These are phyloP conservation scores for Ophiostoma angusticollis DNA, from an alignment of 2,329 filamentous ascomycete genomes.

Conservation along the genomic window DNA sequence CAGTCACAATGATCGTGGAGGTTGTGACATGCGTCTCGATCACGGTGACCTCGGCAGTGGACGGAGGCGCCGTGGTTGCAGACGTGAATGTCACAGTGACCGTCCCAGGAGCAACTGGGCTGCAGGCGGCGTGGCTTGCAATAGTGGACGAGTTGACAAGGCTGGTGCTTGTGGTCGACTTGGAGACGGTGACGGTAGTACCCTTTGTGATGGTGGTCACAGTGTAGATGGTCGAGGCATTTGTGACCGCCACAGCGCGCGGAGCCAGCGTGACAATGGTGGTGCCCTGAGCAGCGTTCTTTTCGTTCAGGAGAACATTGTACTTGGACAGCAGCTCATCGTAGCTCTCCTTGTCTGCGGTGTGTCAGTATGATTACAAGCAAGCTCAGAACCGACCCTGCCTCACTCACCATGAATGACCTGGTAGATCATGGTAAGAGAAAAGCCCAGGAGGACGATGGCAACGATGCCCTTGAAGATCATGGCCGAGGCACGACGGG, in stretches of 20 bases:
- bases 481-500: background rate
- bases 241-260: conserved; percentile 1
- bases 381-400: background rate
- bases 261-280: conserved; percentile 9
- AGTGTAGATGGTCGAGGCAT: conserved; percentile 20
- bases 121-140: too few relatives aligned
- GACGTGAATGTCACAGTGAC: conserved; percentile 2
- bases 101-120: background rate
- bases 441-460: background rate
- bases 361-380: background rate
- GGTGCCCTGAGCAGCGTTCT: conserved; percentile 5
- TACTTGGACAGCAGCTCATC: conserved; percentile 10
- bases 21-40: conserved; percentile 7
- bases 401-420: conserved; percentile 4
- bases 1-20: conserved; percentile 9
- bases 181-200: conserved; percentile 10
- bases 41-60: background rate
- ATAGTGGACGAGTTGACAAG: conserved; percentile 2
- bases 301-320: conserved; percentile 6
- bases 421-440: conserved; percentile 7
- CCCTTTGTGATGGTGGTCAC: conserved; percentile 12
- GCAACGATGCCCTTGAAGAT: conserved; percentile 1
- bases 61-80: background rate
- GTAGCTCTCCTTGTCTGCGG: conserved; percentile 12
- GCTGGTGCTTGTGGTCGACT: conserved; percentile 5